Base-by-base conservation (phyloP, 192 early-diverging fungal genomes). In the Podila epigama region DNA sequence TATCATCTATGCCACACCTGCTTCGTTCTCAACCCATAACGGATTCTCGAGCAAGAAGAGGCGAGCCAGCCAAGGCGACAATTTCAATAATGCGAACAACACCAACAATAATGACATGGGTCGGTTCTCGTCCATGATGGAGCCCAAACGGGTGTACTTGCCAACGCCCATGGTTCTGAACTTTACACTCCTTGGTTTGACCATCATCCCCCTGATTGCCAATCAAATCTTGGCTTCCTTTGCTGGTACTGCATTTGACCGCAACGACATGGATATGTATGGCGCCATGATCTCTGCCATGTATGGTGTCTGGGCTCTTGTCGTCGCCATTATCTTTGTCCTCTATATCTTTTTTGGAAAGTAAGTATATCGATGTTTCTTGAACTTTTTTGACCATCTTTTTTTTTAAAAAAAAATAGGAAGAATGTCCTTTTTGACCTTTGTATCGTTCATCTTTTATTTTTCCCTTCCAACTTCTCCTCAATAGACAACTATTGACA, bases 121-220 rank as follows among this genome's bases (percentile, higher is more conserved):
- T n/a, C 65, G 65, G 4, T 75, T 68, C 42, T 75, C 72, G n/a
- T 75, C 72, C 41, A 66, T 75, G 72, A 75, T 75, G 65, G 72
- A 75, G 27, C 72, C 72, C 53, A 75, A 75, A 40, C 72, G 60
- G 28, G 72, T 75, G 1, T 75, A 75, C 32, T 13, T 75, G 32
- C 72, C 72, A 11, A 62, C 72, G 1, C 72, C 72, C 4, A 75
- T 75, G 72, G 65, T 68, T 12, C 53, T 75, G 3, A 75, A 75
- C 10, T 68, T 75, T 16, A 75, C 72, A 1, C 7, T 75, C n/a
- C 53, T 75, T 9, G 64, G 59, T 8, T 51, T 75, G 28, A 75
- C 65, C 9, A 37, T 75, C 42, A 20, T 75, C 16, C 72, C 72
- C 0, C 36, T 75, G 59, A 44, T 75, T 8, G 41, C 63, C 13